Base-by-base conservation (phyloP, 106 monocot genomes). In the Amphibolis antarctica region DNA sequence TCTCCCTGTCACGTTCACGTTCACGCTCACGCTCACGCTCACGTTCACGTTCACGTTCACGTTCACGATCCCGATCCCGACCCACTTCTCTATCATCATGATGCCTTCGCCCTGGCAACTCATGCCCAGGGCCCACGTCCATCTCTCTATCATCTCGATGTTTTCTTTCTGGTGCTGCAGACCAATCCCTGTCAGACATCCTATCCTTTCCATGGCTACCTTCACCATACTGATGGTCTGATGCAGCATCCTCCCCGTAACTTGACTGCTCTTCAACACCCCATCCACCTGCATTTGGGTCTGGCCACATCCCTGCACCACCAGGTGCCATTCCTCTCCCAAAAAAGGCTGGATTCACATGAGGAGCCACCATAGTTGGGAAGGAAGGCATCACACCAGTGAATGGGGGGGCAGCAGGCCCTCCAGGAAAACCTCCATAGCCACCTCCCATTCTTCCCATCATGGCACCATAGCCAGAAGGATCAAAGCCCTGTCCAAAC, bases 271-370 rank as follows among this genome's bases (percentile, higher is more conserved):
- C 92, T 53, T 88, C 92, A 17, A 68, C 88, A 45, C 78, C 84
- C 92, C 92, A 88, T 2, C 75, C 79, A 56, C 84, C 82, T 72
- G 82, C 84, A 71, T 59, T 78, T 5, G 82, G 82, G 52, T 92
- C 88, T 4, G 75, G 61, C 88, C 92, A 92, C 92, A 92, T 92
- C 5, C 88, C 87, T 42, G 72, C 74, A 30, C 84, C 82, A 47
- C 73, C 73, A 31, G 78, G 62, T 0, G 66, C 57, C 82, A 88
- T 92, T 26, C 92, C 86, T 18, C 87, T 76, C 21, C 84, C 92
- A 76, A 92, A 88, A 59, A 92, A 92, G 22, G 87, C 92, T 18
- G 92, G 92, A 46, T 88, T 87, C 54, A 92, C 82, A 71, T 92
- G 84, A 7, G 92, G 92, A 30, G 87, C 87, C 13, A 87, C 84